A percentile compares a stretch with the other conserved stretches of the same genome.
Evolutionary conservation across 129 eudicot species (phyloP).

Genomic region (Flaveria linearis): DNA sequence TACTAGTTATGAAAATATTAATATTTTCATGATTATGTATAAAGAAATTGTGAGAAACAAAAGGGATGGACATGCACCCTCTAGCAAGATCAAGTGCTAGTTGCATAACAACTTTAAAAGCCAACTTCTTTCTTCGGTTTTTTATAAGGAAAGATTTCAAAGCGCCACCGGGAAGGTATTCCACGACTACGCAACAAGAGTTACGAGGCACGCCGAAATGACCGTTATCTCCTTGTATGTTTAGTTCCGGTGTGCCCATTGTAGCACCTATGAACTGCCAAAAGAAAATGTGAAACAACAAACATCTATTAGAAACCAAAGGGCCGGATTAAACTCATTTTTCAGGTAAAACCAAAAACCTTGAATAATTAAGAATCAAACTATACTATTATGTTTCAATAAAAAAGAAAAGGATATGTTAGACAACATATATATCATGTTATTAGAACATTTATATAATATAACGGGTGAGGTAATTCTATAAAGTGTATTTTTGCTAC

Average conservation of each 20-base stretch:
- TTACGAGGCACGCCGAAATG: constrained; percentile 74
- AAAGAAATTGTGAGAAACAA: neutral
- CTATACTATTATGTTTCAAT: neutral
- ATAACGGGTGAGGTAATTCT: too few relatives aligned
- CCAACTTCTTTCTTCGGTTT: constrained; percentile 73
- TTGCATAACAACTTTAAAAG: constrained; percentile 83
- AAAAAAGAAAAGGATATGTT: neutral
- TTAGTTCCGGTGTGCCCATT: constrained; percentile 73
- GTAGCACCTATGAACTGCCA: constrained; percentile 90
- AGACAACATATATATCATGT: too few relatives aligned
- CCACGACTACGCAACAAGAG: constrained; percentile 84
- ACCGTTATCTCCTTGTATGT: constrained; percentile 71
- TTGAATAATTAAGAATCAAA: too few relatives aligned
- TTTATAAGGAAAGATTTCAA: constrained; percentile 77
- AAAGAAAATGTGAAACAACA: neutral
- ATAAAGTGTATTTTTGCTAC: too few relatives aligned
- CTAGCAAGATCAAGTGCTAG: constrained; percentile 88
- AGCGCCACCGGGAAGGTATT: constrained; percentile 90
- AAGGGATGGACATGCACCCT: constrained; percentile 49
- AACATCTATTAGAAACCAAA: neutral
- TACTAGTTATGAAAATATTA: neutral
- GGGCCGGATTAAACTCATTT: too few relatives aligned
- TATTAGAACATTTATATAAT: too few relatives aligned
- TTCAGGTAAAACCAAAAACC: too few relatives aligned
- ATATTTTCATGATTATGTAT: neutral